Percentiles rank a stretch among this genome's conserved stretches.
Evolutionary conservation across 2,329 filamentous ascomycete genomes (phyloP).

Genomic region (Penicillium nordicum): DNA sequence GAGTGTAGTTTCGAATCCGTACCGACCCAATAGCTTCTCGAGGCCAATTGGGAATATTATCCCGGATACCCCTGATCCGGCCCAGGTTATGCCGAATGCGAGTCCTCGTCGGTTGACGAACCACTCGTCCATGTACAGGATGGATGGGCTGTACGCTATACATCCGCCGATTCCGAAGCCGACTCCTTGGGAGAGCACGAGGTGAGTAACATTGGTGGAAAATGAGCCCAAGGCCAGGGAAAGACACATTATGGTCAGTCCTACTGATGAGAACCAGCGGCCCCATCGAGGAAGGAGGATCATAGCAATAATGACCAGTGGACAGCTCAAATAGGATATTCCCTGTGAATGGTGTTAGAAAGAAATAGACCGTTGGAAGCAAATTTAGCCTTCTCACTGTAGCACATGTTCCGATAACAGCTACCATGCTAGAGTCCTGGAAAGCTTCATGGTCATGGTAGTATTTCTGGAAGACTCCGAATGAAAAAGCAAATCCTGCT

Average conservation of each 20-base stretch:
- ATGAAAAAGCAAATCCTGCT: slow-evolving; percentile 23
- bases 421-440: slow-evolving; percentile 24
- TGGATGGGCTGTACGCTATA: slow-evolving; percentile 47
- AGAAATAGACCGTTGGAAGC: not conserved
- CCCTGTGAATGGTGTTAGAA: slow-evolving; percentile 13
- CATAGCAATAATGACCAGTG: slow-evolving; percentile 19
- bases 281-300: slow-evolving; percentile 20
- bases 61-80: slow-evolving; percentile 38
- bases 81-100: slow-evolving; percentile 47
- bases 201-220: slow-evolving; percentile 21
- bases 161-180: slow-evolving; percentile 47
- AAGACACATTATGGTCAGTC: slow-evolving; percentile 23
- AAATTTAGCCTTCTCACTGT: slow-evolving; percentile 11
- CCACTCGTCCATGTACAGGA: slow-evolving; percentile 51
- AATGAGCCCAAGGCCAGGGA: slow-evolving; percentile 27
- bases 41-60: slow-evolving; percentile 46
- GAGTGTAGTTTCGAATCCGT: slow-evolving; percentile 46
- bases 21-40: slow-evolving; percentile 41
- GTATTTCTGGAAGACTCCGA: slow-evolving; percentile 36
- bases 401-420: slow-evolving; percentile 34
- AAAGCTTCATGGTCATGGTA: slow-evolving; percentile 29
- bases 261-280: slow-evolving; percentile 22
- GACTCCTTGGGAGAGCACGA: slow-evolving; percentile 28
- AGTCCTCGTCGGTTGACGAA: slow-evolving; percentile 48
- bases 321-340: slow-evolving; percentile 26